Percentiles rank a stretch among this genome's conserved stretches.
Evolutionary conservation across 2,329 filamentous ascomycete genomes (phyloP).

Genomic region (Xylaria sp.): DNA sequence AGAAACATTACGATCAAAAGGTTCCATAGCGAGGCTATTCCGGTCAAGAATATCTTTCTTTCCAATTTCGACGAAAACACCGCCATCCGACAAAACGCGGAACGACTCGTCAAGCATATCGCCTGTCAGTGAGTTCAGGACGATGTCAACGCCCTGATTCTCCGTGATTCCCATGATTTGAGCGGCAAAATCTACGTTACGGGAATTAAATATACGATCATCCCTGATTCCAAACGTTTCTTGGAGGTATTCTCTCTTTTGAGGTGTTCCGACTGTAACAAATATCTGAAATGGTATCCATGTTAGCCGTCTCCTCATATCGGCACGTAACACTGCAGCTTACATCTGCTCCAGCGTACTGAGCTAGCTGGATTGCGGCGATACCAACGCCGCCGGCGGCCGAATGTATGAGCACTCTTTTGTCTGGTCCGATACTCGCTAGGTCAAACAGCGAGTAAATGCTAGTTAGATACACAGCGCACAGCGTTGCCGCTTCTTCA

Average conservation of each 20-base stretch:
- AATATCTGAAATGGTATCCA: conserved; percentile 29
- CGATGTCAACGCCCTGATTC: conserved; percentile 41
- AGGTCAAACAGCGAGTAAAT: conserved; percentile 48
- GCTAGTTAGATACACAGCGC: conserved; percentile 47
- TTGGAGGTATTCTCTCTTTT: conserved; percentile 45
- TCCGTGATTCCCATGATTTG: conserved; percentile 43
- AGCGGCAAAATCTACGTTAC: conserved; percentile 45
- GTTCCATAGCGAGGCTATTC: conserved; percentile 38
- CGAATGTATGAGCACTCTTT: conserved; percentile 39
- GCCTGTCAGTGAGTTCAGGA: conserved; percentile 36
- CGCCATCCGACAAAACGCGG: conserved; percentile 35
- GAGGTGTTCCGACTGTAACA: conserved; percentile 38
- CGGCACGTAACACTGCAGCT: neutral
- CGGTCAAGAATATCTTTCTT: conserved; percentile 40
- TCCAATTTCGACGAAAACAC: conserved; percentile 39
- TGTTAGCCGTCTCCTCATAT: neutral
- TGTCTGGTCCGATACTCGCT: conserved; percentile 41
- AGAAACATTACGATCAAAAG: conserved; percentile 39
- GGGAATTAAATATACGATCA: conserved; percentile 46
- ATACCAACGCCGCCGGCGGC: conserved; percentile 38
- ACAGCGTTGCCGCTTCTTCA: conserved; percentile 50
- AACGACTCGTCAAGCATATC: conserved; percentile 40
- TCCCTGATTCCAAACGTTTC: conserved; percentile 46
- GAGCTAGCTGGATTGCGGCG: conserved; percentile 29
- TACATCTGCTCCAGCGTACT: conserved; percentile 26